Evolutionary conservation across 2,329 filamentous ascomycete species (phyloP), one percentile per base, ranked within the genome.

Genomic region (Leptodontidium sp.): DNA sequence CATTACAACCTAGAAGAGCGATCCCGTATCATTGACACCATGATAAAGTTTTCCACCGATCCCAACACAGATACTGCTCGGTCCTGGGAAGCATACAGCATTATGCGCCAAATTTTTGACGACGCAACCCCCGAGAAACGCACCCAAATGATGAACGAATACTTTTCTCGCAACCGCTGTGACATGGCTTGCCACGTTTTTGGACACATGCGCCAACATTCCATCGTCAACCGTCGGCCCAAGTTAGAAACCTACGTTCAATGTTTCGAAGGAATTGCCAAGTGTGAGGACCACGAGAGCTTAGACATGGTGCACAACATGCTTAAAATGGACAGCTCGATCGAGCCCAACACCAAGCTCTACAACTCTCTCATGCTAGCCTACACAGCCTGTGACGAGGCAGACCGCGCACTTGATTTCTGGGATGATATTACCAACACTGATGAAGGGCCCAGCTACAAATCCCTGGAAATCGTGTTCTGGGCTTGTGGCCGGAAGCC

Each of bases 161-260:
- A 98, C 81, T 97, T 97, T 77, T 82, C 85, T 8, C 90, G 93
- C 49, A 85, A 87, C 35, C 89, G 94, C 12, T 86, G 93, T 14
- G 94, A 98, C 76, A 94, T 98, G 86, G 94, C 93, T 2, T 89
- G 89, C 58, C 86, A 94, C 70, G 89, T 97, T 43, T 98, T 99
- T 80, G 92, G 92, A 15, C 93, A 98, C 78, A 98, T 98, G 94
- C 91, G 94, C n/a, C 86, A 91, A 62, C 90, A 94, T 72, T 84
- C 86, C 29, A 87, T 90, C 67, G 81, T 82, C 2, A 81, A 83
- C 1, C 87, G 88, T 26, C 88, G 91, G 0, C 93, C 96, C 0
- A 90, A 85, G 2, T 80, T 87, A 11, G 89, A 93, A 55, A 92
- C 91, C 5, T 99, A 99, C 77, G 86, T 93, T 3, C 82, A 85